Evolutionary conservation across 2,329 filamentous ascomycete genomes (phyloP), one percentile per base, ranked within the genome.

Genomic region (Stagonosporopsis chrysanthemi): DNA sequence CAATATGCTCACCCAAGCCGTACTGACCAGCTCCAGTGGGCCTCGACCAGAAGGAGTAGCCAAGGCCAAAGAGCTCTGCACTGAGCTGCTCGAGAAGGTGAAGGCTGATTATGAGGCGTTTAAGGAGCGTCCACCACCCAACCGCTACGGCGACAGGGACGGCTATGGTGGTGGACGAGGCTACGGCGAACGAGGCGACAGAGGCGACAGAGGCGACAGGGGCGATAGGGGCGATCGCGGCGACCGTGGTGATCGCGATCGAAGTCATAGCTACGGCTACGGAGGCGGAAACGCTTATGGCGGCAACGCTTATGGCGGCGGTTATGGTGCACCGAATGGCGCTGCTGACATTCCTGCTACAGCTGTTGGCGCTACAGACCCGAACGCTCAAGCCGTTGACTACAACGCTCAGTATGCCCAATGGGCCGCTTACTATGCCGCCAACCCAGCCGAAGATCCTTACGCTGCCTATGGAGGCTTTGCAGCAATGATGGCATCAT

Each of bases 381-480:
- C 75, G 8, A 72, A 68, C 50, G 62, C 56, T 40, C 67, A 71
- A 48, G 66, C 73, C 49, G 76, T 80, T 50, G 90, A 96, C 68
- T 95, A 95, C 74, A 86, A 86, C 49, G 87, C 89, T 17, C 90
- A 94, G 71, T 96, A 96, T 74, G 89, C 90, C 2, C 89, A 92
- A 74, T 95, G 96, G 76, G 94, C 93, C 60, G 70, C 67, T 28
- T 71, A 71, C 56, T 71, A 73, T 53, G 83, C 83, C 31, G 86
- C 53, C 86, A 89, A 33, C 89, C 62, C 96, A 94, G 74, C 88
- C 88, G 81, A 85, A 61, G 92, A 97, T 70, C 94, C 93, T 0
- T 97, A 97, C 75, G 92, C 92, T 39, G 88, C 90, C 8, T 97
- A 95, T 67, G 94, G 94, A 61, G 94, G 94, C 52, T 97, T 75